Evolutionary conservation across 805 yeast genomes (phyloP).

Genomic region (fission yeast (Schizosaccharomyces pombe)): DNA sequence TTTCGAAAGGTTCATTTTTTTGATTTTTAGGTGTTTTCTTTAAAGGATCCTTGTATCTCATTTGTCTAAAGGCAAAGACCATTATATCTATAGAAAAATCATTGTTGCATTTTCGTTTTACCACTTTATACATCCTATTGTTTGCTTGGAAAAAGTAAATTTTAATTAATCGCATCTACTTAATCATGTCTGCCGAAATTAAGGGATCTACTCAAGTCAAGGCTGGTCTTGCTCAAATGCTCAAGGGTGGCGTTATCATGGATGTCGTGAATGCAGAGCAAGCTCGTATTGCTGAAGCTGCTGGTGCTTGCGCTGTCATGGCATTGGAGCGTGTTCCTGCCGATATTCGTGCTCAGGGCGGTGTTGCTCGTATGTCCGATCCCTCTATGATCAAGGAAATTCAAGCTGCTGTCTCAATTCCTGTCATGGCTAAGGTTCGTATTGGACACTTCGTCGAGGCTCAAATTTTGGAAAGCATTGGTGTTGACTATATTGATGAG

Average conservation of each 20-base stretch:
- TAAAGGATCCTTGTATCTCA: too few species aligned
- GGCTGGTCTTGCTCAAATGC: slow-evolving; percentile 68
- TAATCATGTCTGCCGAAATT: background rate
- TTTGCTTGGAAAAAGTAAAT: background rate
- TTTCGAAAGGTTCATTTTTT: too few species aligned
- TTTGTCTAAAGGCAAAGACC: too few species aligned
- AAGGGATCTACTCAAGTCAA: slow-evolving; percentile 20
- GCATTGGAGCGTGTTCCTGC: slow-evolving; percentile 71
- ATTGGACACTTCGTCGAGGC: slow-evolving; percentile 72
- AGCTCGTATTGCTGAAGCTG: slow-evolving; percentile 54
- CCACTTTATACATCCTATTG: too few species aligned
- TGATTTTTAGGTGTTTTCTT: too few species aligned
- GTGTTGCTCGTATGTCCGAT: slow-evolving; percentile 70
- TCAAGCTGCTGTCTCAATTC: slow-evolving; percentile 32
- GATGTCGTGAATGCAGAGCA: slow-evolving; percentile 34
- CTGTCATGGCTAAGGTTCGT: slow-evolving; percentile 66
- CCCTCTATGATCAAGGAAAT: slow-evolving; percentile 56
- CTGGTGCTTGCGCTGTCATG: slow-evolving; percentile 82
- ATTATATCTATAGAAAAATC: too few species aligned
- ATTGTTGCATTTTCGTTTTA: too few species aligned
- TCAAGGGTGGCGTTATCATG: slow-evolving; percentile 36
- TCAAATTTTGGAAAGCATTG: slow-evolving; percentile 46
- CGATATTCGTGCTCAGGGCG: slow-evolving; percentile 60
- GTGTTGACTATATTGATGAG: slow-evolving; percentile 62
- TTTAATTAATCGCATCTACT: background rate